Evolutionary conservation across 208 protist genomes (phyloP).

Genomic region (Leishmania gerbilli): DNA sequence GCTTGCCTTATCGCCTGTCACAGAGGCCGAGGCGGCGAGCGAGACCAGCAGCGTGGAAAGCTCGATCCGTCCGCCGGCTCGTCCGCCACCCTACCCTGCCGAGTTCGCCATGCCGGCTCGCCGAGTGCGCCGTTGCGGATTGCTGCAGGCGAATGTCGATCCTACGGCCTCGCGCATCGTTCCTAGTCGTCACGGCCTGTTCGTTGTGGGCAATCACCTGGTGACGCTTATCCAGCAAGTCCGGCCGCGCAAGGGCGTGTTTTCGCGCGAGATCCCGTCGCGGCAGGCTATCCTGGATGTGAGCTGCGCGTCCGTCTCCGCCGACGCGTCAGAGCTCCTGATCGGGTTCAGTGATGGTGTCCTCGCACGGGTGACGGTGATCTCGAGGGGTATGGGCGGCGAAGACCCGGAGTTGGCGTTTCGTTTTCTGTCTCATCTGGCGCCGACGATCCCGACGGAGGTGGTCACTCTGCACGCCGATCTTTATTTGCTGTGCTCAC

Average conservation of each 20-base stretch:
- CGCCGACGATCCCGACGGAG: slow-evolving; percentile 33
- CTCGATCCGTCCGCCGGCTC: not conserved
- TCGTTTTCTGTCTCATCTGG: slow-evolving; percentile 26
- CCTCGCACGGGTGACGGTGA: slow-evolving; percentile 24
- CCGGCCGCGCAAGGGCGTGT: slow-evolving; percentile 26
- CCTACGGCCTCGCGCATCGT: slow-evolving; percentile 52
- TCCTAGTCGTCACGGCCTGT: slow-evolving; percentile 47
- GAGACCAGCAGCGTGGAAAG: not conserved
- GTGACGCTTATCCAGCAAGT: slow-evolving; percentile 43
- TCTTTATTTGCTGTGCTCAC: slow-evolving; percentile 59
- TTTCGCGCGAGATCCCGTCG: slow-evolving; percentile 26
- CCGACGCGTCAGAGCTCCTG: slow-evolving; percentile 21
- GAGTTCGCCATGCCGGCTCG: not conserved
- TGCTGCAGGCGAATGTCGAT: slow-evolving; percentile 64
- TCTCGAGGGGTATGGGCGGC: not conserved
- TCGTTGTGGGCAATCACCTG: slow-evolving; percentile 69
- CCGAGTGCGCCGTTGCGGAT: slow-evolving; percentile 25
- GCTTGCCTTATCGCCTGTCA: not conserved
- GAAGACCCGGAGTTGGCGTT: slow-evolving; percentile 26
- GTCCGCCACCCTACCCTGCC: not conserved
- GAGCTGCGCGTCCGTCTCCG: slow-evolving; percentile 22
- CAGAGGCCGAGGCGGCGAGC: not conserved
- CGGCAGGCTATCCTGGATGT: slow-evolving; percentile 19
- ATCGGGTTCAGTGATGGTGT: slow-evolving; percentile 40
- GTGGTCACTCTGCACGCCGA: slow-evolving; percentile 19